phyloP scores from a whole-genome alignment of 208 protist genomes.

The Porcisia hertigi region DNA sequence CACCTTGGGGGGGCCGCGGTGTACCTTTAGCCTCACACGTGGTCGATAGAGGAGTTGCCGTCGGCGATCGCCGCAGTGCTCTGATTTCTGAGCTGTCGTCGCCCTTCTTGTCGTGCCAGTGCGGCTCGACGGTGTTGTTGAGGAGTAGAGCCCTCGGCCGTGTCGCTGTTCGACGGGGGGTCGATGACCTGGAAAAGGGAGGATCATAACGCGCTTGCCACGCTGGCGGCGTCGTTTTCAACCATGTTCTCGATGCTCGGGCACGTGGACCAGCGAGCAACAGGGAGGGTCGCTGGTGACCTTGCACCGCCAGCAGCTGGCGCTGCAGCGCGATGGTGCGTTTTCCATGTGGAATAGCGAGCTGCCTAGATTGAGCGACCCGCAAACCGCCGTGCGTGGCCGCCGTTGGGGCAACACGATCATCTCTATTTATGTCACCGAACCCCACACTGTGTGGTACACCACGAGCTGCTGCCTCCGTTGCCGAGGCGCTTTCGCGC shows the following conservation, averaged over 20 bases:
- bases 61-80: constrained; percentile 9
- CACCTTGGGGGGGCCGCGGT: not conserved
- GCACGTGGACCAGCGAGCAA: not conserved
- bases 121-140: not conserved
- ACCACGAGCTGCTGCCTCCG: not conserved
- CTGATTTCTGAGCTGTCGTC: not conserved
- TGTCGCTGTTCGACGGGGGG: not conserved
- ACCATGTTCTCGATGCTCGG: not conserved
- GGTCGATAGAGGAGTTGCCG: constrained; percentile 20
- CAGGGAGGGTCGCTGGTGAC: not conserved
- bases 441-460: not conserved
- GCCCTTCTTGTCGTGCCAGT: not conserved
- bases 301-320: not conserved
- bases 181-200: not conserved
- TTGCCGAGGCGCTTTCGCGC: not conserved
- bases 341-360: not conserved
- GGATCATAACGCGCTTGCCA: not conserved
- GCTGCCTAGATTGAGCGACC: not conserved
- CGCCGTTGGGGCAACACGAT: not conserved
- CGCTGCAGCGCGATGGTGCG: constrained; percentile 5
- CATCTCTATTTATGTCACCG: not conserved
- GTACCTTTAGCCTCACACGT: not conserved
- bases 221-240: not conserved
- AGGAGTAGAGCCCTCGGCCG: not conserved
- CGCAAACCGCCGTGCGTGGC: not conserved